Conservation (phyloP, 768 basidiomycete species). For the Kwoniella dendrophila region DNA sequence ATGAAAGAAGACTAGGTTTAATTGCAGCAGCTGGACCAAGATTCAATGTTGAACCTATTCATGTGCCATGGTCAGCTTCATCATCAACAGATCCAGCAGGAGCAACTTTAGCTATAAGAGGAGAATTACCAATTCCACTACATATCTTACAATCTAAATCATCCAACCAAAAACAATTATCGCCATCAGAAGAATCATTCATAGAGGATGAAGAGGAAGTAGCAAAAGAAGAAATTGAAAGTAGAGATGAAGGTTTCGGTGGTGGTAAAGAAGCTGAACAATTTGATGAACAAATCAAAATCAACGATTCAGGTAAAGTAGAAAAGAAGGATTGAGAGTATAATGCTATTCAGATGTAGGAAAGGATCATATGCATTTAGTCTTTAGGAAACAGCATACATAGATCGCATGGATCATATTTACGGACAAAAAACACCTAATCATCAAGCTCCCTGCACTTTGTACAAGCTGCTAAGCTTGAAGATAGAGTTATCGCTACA, state of each 20-base stretch:
- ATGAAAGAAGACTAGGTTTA: slow-evolving; percentile 84
- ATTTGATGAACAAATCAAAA: slow-evolving; percentile 38
- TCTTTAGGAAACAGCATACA: too few relatives aligned
- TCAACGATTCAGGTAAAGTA: slow-evolving; percentile 25
- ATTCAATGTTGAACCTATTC: slow-evolving; percentile 12
- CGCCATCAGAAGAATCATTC: slow-evolving; percentile 18
- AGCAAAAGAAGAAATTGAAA: slow-evolving; percentile 39
- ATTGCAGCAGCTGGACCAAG: slow-evolving; percentile 63
- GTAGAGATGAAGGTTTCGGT: slow-evolving; percentile 44
- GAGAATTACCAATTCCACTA: slow-evolving; percentile 8
- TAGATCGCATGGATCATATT: too few relatives aligned
- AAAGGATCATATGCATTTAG: too few relatives aligned
- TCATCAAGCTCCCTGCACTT: too few relatives aligned
- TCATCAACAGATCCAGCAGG: slow-evolving; percentile 19
- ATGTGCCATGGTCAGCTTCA: slow-evolving; percentile 20
- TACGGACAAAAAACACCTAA: too few relatives aligned
- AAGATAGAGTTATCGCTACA: too few relatives aligned
- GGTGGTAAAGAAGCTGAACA: slow-evolving; percentile 42
- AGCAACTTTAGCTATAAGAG: slow-evolving; percentile 21
- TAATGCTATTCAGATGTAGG: too few relatives aligned
- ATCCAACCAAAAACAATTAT: not conserved
- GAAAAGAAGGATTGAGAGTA: slow-evolving; percentile 35
- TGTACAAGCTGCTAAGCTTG: too few relatives aligned
- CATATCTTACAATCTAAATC: slow-evolving; percentile 9
- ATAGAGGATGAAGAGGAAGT: slow-evolving; percentile 34